Conservation (phyloP, 2,329 filamentous ascomycete genomes). For the Aspergillus piperis region DNA sequence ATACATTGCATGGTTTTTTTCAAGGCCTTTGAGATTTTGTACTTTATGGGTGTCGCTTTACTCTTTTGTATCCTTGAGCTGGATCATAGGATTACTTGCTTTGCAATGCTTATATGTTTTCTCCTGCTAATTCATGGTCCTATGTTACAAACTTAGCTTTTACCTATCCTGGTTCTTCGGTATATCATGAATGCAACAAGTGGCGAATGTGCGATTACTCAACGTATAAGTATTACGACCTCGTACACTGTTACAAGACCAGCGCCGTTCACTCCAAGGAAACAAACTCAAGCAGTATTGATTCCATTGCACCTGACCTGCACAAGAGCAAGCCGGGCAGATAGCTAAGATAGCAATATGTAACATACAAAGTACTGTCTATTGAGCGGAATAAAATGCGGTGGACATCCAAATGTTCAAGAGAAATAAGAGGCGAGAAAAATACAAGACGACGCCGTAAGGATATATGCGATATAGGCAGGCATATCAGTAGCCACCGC, state of each 20-base stretch:
- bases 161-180: no score
- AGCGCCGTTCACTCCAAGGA: no score
- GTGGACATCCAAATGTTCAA: neutral
- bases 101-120: conserved; percentile 23
- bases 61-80: conserved; percentile 19
- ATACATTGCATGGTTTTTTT: conserved; percentile 27
- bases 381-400: conserved; percentile 5
- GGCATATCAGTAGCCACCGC: neutral
- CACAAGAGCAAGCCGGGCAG: neutral
- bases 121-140: neutral
- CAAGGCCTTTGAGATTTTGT: conserved; percentile 23
- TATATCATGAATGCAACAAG: no score
- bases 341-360: neutral
- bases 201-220: no score
- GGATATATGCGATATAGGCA: conserved; percentile 11
- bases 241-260: no score
- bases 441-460: neutral
- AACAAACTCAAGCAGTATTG: neutral
- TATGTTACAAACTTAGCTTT: neutral
- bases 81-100: conserved; percentile 19
- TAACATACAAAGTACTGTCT: conserved; percentile 17
- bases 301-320: neutral
- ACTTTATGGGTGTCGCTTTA: conserved; percentile 22
- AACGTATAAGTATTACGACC: no score
- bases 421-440: conserved; percentile 5